phyloP scores from a whole-genome alignment of 2,329 filamentous ascomycete genomes.

The Parafenestella ontariensis region DNA sequence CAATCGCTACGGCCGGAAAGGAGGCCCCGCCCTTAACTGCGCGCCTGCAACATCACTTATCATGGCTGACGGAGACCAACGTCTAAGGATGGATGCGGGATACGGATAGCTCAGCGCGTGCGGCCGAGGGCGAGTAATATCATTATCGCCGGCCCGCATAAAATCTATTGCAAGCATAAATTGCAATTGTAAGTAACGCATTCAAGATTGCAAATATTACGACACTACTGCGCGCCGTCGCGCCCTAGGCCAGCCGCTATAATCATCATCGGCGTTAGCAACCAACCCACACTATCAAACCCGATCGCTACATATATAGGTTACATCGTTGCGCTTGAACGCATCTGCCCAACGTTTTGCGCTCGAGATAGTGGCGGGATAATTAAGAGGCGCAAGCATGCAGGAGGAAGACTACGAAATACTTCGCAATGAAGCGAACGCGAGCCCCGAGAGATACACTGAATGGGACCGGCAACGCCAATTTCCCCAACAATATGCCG shows the following conservation, averaged over 20 bases:
- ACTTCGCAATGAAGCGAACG: conserved; percentile 38
- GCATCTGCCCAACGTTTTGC: background rate
- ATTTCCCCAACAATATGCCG: conserved; percentile 34
- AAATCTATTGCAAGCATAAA: background rate
- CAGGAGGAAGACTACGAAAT: conserved; percentile 41
- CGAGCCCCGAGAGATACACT: conserved; percentile 33
- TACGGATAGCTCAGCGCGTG: background rate
- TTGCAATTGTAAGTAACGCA: background rate
- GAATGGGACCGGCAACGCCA: conserved; percentile 39
- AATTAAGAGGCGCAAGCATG: conserved; percentile 22
- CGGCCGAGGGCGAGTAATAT: background rate
- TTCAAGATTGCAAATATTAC: background rate
- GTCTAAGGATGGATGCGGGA: background rate
- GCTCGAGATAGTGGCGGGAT: background rate
- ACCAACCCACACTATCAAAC: background rate
- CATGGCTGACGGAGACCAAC: too few relatives aligned
- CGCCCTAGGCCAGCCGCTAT: conserved; percentile 6
- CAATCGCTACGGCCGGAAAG: background rate
- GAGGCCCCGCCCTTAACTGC: background rate
- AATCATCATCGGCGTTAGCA: conserved; percentile 8
- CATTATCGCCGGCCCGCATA: background rate
- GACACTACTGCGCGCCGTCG: conserved; percentile 7
- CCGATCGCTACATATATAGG: background rate
- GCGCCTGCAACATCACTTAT: too few relatives aligned
- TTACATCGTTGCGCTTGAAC: too few relatives aligned